These are phyloP conservation scores for Dimocarpus longan DNA, from an alignment of 345 rosid genomes.

Conservation along the genomic window DNA sequence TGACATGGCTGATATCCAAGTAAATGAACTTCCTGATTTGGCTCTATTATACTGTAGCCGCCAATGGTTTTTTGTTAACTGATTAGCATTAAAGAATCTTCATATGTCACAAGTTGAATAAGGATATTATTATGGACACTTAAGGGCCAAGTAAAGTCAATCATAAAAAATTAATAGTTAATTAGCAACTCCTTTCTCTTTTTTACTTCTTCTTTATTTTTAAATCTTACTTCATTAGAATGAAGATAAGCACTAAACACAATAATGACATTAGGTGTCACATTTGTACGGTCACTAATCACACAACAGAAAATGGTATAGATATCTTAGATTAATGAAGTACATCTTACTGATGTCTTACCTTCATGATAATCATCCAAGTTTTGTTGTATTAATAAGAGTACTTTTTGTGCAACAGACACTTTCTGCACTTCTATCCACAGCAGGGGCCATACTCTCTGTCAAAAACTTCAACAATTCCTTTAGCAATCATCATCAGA, in stretches of 20 bases:
- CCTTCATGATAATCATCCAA: neutral
- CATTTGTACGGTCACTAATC: constrained; percentile 8
- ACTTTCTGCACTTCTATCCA: constrained; percentile 57
- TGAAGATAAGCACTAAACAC: constrained; percentile 10
- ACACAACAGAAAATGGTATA: neutral
- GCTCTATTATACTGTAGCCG: constrained; percentile 9
- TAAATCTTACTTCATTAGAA: neutral
- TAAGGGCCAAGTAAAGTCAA: constrained; percentile 36
- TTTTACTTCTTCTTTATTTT: too few relatives aligned
- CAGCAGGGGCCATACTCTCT: constrained; percentile 79
- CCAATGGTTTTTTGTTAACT: constrained; percentile 26
- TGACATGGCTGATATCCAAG: constrained; percentile 19
- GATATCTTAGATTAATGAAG: neutral
- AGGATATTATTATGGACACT: constrained; percentile 29
- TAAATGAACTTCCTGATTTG: neutral
- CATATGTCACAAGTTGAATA: constrained; percentile 10
- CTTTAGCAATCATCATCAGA: constrained; percentile 81
- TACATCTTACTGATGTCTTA: neutral
- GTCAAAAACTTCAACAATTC: constrained; percentile 72
- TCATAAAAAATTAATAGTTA: constrained; percentile 8
- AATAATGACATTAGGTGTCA: constrained; percentile 29
- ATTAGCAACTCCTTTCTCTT: neutral
- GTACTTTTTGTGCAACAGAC: constrained; percentile 37
- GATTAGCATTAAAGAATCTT: neutral
- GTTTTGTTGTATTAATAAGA: neutral